phyloP scores from a whole-genome alignment of 2,329 filamentous ascomycete genomes.

The Colletotrichum gloeosporioides region DNA sequence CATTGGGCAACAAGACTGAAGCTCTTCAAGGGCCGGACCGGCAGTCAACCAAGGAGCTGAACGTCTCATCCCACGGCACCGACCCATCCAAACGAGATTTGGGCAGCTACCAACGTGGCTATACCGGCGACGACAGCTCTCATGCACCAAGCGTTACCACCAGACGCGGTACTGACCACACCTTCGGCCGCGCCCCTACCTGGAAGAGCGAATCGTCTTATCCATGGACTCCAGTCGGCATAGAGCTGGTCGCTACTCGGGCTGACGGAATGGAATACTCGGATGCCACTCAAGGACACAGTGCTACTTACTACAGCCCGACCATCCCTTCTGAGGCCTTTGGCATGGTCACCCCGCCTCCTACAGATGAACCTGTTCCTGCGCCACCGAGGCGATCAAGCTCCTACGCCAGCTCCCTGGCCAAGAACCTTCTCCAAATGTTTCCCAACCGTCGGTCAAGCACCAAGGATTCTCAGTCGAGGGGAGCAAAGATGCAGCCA shows the following conservation, averaged over 20 bases:
- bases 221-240: conserved; percentile 13
- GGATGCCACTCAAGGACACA: conserved; percentile 27
- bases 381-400: conserved; percentile 27
- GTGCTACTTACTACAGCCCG: conserved; percentile 46
- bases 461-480: conserved; percentile 23
- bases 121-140: neutral
- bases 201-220: conserved; percentile 21
- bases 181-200: conserved; percentile 7
- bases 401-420: conserved; percentile 39
- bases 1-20: conserved; percentile 6
- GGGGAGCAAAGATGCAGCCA: neutral
- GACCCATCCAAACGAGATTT: neutral
- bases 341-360: conserved; percentile 39
- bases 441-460: conserved; percentile 38
- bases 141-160: conserved; percentile 7
- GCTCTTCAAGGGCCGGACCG: neutral
- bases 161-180: conserved; percentile 15
- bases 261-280: conserved; percentile 23
- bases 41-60: conserved; percentile 7
- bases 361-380: conserved; percentile 15
- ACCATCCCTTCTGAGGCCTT: conserved; percentile 46
- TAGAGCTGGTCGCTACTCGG: conserved; percentile 21
- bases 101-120: conserved; percentile 4
- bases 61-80: conserved; percentile 1
- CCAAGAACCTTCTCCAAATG: conserved; percentile 35